These are phyloP conservation scores for Phytopythium sindhum DNA, from an alignment of 352 stramenopile genomes.

Conservation along the genomic window DNA sequence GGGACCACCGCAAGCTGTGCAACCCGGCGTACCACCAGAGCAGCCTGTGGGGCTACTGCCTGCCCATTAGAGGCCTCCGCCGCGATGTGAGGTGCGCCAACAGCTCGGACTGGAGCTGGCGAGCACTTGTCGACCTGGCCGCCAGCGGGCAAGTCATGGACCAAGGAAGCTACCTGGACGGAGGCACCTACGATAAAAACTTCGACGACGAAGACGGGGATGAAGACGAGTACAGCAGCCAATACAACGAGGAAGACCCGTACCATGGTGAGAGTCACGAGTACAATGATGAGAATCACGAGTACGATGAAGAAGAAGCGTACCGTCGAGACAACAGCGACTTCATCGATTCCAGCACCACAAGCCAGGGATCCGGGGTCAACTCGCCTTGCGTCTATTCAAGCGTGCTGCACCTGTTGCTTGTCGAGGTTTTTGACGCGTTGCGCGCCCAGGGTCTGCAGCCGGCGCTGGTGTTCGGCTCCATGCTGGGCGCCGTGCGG, in stretches of 20 bases:
- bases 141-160: neutral
- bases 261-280: neutral
- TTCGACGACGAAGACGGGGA: neutral
- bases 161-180: neutral
- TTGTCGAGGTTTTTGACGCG: constrained; percentile 14
- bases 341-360: neutral
- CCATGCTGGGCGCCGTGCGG: constrained; percentile 16
- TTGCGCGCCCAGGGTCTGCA: neutral
- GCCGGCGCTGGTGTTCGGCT: constrained; percentile 13
- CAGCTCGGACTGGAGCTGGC: constrained; percentile 2
- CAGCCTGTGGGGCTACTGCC: constrained; percentile 2
- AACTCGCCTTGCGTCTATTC: constrained; percentile 14
- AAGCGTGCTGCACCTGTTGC: constrained; percentile 15
- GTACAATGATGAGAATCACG: neutral
- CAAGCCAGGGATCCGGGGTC: neutral
- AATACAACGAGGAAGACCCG: neutral
- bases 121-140: neutral
- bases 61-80: neutral
- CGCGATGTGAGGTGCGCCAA: neutral
- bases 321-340: constrained; percentile 2
- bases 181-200: neutral
- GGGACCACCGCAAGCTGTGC: constrained; percentile 1
- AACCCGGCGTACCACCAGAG: neutral
- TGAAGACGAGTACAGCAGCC: neutral
- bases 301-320: constrained; percentile 3